Evolutionary conservation across 2,329 filamentous ascomycete genomes (phyloP).

Genomic region (Apiospora hydei): DNA sequence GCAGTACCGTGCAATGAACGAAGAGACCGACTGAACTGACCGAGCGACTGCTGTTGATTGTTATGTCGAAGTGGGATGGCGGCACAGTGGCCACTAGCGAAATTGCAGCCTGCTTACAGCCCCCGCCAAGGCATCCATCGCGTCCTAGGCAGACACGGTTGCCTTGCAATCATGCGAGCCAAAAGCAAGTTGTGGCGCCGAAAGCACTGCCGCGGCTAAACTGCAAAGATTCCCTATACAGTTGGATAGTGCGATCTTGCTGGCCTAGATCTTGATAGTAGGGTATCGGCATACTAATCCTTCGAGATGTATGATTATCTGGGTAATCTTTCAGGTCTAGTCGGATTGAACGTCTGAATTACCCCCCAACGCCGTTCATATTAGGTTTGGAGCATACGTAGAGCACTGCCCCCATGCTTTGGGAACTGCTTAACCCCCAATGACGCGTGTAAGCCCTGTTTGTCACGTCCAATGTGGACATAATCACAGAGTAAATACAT

Average conservation of each 20-base stretch:
- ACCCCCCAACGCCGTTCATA: neutral
- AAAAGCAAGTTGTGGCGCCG: neutral
- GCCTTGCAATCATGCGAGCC: conserved; percentile 2
- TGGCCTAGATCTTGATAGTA: neutral
- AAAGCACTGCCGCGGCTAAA: neutral
- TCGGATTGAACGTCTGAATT: neutral
- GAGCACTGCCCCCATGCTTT: neutral
- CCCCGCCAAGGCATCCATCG: neutral
- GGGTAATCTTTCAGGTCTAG: neutral
- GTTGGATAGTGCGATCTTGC: neutral
- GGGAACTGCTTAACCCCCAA: neutral
- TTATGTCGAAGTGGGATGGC: neutral
- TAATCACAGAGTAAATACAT: neutral
- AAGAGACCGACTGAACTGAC: neutral
- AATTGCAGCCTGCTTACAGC: conserved; percentile 1
- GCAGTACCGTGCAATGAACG: neutral
- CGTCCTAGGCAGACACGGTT: conserved; percentile 4
- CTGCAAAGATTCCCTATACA: neutral
- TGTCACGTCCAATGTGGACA: neutral
- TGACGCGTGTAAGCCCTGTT: neutral
- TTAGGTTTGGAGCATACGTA: neutral
- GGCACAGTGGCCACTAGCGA: neutral
- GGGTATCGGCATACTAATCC: no score
- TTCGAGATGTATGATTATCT: neutral
- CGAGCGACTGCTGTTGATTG: neutral